Evolutionary conservation across 352 stramenopile species (phyloP).

Genomic region (Albugo candida): DNA sequence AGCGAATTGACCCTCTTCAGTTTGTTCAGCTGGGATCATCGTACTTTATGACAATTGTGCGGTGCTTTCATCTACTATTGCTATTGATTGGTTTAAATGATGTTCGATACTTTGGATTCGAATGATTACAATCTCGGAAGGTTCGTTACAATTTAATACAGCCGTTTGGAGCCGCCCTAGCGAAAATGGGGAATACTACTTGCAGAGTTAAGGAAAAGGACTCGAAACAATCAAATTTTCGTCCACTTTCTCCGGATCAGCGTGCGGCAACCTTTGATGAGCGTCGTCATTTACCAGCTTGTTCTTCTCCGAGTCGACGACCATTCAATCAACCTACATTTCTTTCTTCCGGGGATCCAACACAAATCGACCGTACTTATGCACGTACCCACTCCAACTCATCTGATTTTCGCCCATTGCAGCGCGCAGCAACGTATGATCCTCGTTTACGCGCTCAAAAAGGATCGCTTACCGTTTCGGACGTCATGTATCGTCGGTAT

Average conservation of each 20-base stretch:
- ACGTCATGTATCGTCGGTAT: constrained; percentile 61
- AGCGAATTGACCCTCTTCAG: constrained; percentile 21
- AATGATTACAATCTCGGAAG: too few relatives aligned
- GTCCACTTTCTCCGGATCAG: constrained; percentile 42
- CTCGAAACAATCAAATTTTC: constrained; percentile 13
- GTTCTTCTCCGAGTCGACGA: constrained; percentile 5
- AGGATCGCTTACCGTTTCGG: constrained; percentile 29
- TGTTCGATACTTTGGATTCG: too few relatives aligned
- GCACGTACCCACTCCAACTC: background rate
- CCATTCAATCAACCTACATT: constrained; percentile 10
- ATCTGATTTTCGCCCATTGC: constrained; percentile 47
- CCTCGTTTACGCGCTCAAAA: constrained; percentile 29
- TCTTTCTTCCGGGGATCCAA: background rate
- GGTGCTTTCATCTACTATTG: too few relatives aligned
- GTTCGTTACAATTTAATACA: too few relatives aligned
- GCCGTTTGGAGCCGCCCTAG: too few relatives aligned
- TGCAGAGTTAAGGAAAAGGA: too few relatives aligned
- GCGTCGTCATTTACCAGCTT: constrained; percentile 27
- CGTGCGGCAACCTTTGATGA: constrained; percentile 69
- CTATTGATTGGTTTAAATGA: too few relatives aligned
- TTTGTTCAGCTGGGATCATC: too few relatives aligned
- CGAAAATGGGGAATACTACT: too few relatives aligned
- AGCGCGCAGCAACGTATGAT: constrained; percentile 63
- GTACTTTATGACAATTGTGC: too few relatives aligned
- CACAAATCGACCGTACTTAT: constrained; percentile 3